These are phyloP conservation scores for Trametes polyzona DNA, from an alignment of 1,284 basidiomycete genomes.

Conservation along the genomic window DNA sequence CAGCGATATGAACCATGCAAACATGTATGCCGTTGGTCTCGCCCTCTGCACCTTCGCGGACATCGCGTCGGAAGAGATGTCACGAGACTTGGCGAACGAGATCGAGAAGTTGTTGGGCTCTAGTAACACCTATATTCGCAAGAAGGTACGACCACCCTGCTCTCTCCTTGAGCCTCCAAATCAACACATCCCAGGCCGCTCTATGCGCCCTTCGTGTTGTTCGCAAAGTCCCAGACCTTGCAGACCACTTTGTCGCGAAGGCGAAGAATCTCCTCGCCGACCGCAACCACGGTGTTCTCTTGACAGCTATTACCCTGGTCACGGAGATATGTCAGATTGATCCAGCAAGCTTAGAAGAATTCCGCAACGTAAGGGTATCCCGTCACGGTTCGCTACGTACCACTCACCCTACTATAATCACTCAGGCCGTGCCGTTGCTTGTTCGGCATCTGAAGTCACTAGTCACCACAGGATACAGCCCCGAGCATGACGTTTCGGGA, in stretches of 20 bases:
- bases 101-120: constrained; percentile 97
- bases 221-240: constrained; percentile 95
- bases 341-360: constrained; percentile 76
- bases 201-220: constrained; percentile 97
- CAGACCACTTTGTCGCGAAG: constrained; percentile 91
- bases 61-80: constrained; percentile 99
- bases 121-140: constrained; percentile 98
- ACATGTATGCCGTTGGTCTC: constrained; percentile 98
- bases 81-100: constrained; percentile 94
- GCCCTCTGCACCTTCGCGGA: constrained; percentile 99
- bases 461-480: constrained; percentile 96
- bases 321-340: constrained; percentile 94
- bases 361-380: constrained; percentile 74
- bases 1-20: constrained; percentile 99
- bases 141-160: constrained; percentile 78
- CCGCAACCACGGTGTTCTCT: constrained; percentile 95
- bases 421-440: constrained; percentile 87
- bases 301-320: constrained; percentile 93
- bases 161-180: neutral
- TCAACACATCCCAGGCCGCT: constrained; percentile 67
- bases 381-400: neutral
- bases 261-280: constrained; percentile 93
- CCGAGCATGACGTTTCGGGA: constrained; percentile 99
- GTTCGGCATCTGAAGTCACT: constrained; percentile 96
- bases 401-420: constrained; percentile 2